phyloP scores from a whole-genome alignment of 306 rosid species.

The Vigna reflexopilosa region DNA sequence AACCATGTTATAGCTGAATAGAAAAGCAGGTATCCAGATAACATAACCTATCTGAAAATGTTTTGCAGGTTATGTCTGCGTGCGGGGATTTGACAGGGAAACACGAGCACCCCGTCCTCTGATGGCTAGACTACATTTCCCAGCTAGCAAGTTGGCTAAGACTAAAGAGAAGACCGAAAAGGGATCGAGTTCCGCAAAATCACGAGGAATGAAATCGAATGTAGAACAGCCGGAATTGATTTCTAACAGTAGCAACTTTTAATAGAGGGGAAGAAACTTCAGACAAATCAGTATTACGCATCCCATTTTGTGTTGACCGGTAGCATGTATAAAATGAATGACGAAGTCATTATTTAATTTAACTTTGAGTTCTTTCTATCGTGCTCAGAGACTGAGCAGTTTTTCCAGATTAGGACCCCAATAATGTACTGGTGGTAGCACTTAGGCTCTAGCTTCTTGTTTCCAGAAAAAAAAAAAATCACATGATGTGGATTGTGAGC shows the following conservation, averaged over 20 bases:
- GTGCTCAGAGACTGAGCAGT: conserved; percentile 43
- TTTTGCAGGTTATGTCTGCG: conserved; percentile 85
- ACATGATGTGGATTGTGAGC: conserved; percentile 16
- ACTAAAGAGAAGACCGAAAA: conserved; percentile 48
- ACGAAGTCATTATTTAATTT: conserved; percentile 39
- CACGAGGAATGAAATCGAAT: conserved; percentile 14
- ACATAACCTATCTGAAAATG: conserved; percentile 31
- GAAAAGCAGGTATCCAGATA: conserved; percentile 21
- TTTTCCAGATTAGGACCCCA: conserved; percentile 43
- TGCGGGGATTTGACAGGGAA: conserved; percentile 80
- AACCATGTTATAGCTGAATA: not conserved
- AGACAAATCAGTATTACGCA: conserved; percentile 38
- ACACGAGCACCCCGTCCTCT: conserved; percentile 82
- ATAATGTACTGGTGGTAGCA: conserved; percentile 38
- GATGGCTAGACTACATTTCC: conserved; percentile 78
- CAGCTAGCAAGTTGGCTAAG: conserved; percentile 73
- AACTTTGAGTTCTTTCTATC: conserved; percentile 24
- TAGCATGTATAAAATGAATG: conserved; percentile 41
- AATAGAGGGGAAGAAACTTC: conserved; percentile 33
- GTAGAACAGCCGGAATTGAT: conserved; percentile 38
- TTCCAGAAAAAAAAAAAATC: not conserved
- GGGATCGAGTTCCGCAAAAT: conserved; percentile 30
- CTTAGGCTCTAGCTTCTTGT: conserved; percentile 38
- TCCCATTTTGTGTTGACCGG: conserved; percentile 41
- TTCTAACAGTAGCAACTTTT: conserved; percentile 37